Base-by-base conservation (phyloP, 805 yeast species). In the Ogataea methylovora region DNA sequence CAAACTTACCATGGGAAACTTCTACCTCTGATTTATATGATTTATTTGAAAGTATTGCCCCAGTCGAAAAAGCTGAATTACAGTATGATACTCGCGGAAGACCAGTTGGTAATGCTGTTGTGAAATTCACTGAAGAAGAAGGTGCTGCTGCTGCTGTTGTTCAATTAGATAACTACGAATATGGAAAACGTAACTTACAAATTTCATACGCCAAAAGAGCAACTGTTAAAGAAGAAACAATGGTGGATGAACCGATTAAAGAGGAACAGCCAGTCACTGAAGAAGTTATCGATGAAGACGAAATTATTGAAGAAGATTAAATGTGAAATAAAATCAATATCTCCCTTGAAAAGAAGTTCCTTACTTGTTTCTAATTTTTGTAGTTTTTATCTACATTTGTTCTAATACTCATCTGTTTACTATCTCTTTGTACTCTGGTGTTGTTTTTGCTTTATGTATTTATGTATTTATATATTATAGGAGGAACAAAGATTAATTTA, bases 1-100 rank as follows among this genome's bases (percentile, higher is more conserved):
- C 69, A 29, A 90, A 90, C 63, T 65, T 90, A 51, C 97, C 97
- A 21, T 85, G 75, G 69, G 80, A 87, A 34, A 88, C 97, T n/a
- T 75, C 86, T 22, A 78, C 79, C 44, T 78, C 80, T 38, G 97
- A 90, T 58, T 69, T 90, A 44, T 74, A 67, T 43, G 96, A 88
- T 45, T 69, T 90, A 39, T 88, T 88, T 54, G 90, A 81, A 54
- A 80, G 90, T 24, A 74, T 87, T 35, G 95, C 95, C 16, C 63
- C 71, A 32, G 85, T 90, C 13, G 64, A 59, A 27, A 70, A 69
- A 28, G 95, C 96, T 15, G 94, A 85, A 55, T 67, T 90, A 40
- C 84, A 78, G 54, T 72, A 57, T 48, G 71, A 70, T 43, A 53
- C 65, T 4, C 59, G 61, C 24, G 90, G 90, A 25, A 71, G 78